Conservation (phyloP, 108 stramenopile species). For the Skeletonema grethae region DNA sequence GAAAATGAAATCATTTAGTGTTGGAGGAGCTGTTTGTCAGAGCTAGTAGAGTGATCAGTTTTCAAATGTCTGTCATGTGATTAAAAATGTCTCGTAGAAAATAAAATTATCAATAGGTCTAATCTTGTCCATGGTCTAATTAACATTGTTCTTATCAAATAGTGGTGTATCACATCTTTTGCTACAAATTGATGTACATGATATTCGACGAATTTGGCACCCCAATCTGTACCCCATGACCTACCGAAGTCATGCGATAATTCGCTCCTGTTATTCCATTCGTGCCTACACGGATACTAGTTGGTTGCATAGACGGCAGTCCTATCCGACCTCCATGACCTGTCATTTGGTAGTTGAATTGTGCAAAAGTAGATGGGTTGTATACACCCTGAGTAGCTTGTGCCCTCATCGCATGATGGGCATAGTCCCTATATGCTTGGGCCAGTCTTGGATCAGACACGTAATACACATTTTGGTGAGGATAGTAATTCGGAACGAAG, state of each 20-base stretch:
- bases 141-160: background rate
- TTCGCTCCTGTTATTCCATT: background rate
- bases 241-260: background rate
- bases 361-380: background rate
- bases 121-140: no score
- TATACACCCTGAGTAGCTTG: background rate
- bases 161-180: background rate
- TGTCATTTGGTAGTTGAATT: background rate
- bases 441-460: background rate
- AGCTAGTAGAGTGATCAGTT: background rate
- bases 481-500: background rate
- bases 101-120: no score
- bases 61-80: background rate
- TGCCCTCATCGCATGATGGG: background rate
- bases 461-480: background rate
- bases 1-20: background rate
- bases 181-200: background rate
- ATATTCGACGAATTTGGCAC: background rate
- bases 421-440: background rate
- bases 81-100: no score
- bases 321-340: background rate
- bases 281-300: background rate
- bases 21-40: background rate
- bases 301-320: background rate
- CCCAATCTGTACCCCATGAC: background rate